These are phyloP conservation scores for Gillenia trifoliata DNA, from an alignment of 306 rosid genomes.

Conservation along the genomic window DNA sequence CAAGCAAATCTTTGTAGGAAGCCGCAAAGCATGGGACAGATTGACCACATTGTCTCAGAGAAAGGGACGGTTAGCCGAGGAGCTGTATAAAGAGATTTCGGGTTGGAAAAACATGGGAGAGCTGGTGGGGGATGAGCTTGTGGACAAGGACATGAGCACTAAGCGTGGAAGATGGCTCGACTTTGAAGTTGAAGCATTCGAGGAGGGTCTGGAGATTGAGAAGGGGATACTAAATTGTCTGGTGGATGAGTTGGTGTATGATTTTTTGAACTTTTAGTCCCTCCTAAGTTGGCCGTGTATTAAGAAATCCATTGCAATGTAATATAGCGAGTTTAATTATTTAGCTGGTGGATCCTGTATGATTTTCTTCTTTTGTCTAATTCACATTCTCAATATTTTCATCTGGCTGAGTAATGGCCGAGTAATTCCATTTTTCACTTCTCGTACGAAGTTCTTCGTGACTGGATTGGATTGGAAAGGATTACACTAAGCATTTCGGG, in stretches of 20 bases:
- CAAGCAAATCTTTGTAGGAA: conserved; percentile 42
- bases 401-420: background rate
- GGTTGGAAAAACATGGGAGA: conserved; percentile 60
- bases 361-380: background rate
- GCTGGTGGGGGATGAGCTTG: conserved; percentile 66
- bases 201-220: conserved; percentile 61
- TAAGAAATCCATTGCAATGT: background rate
- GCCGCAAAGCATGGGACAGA: conserved; percentile 42
- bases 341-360: conserved; percentile 14
- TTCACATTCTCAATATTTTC: background rate
- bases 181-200: conserved; percentile 57
- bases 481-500: no score
- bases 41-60: conserved; percentile 35
- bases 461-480: no score
- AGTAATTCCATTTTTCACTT: background rate
- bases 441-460: background rate
- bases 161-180: conserved; percentile 69
- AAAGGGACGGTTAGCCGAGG: conserved; percentile 51
- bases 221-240: conserved; percentile 39
- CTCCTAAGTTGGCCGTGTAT: conserved; percentile 8
- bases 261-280: conserved; percentile 36
- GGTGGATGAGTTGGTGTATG: conserved; percentile 62
- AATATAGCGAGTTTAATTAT: conserved; percentile 11
- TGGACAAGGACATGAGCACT: conserved; percentile 73
- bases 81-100: conserved; percentile 50